Evolutionary conservation across 352 stramenopile species (phyloP).

Genomic region (Phytophthora lateralis): DNA sequence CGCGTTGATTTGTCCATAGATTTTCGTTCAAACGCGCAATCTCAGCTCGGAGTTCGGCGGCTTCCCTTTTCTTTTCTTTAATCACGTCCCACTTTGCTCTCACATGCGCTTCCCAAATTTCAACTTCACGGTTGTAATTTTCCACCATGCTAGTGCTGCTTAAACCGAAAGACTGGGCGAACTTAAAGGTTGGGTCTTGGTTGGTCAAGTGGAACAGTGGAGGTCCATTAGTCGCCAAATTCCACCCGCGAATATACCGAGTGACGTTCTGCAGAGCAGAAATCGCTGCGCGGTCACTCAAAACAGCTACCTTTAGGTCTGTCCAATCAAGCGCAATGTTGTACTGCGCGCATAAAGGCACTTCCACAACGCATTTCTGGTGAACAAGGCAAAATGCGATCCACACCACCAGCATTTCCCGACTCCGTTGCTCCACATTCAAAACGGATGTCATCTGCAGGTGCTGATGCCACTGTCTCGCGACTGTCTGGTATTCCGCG

Average conservation of each 20-base stretch:
- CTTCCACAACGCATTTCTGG: constrained; percentile 17
- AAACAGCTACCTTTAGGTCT: constrained; percentile 40
- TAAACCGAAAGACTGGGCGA: constrained; percentile 32
- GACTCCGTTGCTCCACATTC: constrained; percentile 45
- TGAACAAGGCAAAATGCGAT: constrained; percentile 52
- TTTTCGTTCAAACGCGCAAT: constrained; percentile 11
- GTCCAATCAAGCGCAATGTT: constrained; percentile 49
- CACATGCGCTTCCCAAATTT: constrained; percentile 27
- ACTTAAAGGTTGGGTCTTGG: constrained; percentile 43
- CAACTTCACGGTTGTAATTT: constrained; percentile 11
- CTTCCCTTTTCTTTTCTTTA: constrained; percentile 24
- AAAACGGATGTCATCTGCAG: constrained; percentile 21
- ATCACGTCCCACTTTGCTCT: constrained; percentile 17
- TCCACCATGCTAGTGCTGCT: constrained; percentile 12
- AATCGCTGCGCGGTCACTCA: constrained; percentile 36
- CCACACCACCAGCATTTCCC: constrained; percentile 48
- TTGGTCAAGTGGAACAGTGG: constrained; percentile 54
- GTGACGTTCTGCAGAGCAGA: constrained; percentile 37
- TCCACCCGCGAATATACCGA: constrained; percentile 49
- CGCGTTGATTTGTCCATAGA: not conserved
- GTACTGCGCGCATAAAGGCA: constrained; percentile 33
- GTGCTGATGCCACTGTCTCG: constrained; percentile 18
- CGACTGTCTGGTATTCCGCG: constrained; percentile 19
- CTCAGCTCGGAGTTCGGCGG: not conserved
- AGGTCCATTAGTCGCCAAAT: constrained; percentile 2